Conservation (phyloP, 139 green algal genomes). For the Picochlorum sp. region DNA sequence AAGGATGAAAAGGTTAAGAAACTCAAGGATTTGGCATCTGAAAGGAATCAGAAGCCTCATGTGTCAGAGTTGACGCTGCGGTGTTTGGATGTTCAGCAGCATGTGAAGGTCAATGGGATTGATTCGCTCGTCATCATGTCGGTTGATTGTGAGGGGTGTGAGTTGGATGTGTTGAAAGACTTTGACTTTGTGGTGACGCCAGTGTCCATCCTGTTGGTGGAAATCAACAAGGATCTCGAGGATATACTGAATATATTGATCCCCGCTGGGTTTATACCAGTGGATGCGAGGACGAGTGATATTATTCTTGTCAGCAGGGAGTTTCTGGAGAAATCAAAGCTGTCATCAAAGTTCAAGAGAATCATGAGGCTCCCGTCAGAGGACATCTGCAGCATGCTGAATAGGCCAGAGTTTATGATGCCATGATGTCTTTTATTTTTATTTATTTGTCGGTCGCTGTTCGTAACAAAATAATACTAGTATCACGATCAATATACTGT, state of each 20-base stretch:
- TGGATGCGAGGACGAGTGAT: slow-evolving; percentile 2
- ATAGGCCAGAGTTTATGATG: no score
- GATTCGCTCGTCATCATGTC: background rate
- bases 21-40: background rate
- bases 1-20: background rate
- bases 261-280: background rate
- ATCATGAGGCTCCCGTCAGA: no score
- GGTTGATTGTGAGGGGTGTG: background rate
- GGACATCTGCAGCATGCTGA: no score
- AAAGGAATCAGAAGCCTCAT: background rate
- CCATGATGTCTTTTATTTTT: no score
- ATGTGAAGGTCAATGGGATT: background rate
- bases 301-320: background rate
- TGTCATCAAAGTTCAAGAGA: no score
- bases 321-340: background rate
- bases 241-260: background rate
- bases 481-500: no score
- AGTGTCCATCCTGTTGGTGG: background rate
- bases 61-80: background rate
- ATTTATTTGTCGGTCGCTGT: no score
- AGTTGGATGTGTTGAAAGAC: background rate
- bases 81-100: background rate
- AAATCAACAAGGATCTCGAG: background rate
- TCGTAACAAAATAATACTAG: no score
- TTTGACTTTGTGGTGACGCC: background rate